Conservation (phyloP, 2,329 filamentous ascomycete species). For the Sporothrix pallida region DNA sequence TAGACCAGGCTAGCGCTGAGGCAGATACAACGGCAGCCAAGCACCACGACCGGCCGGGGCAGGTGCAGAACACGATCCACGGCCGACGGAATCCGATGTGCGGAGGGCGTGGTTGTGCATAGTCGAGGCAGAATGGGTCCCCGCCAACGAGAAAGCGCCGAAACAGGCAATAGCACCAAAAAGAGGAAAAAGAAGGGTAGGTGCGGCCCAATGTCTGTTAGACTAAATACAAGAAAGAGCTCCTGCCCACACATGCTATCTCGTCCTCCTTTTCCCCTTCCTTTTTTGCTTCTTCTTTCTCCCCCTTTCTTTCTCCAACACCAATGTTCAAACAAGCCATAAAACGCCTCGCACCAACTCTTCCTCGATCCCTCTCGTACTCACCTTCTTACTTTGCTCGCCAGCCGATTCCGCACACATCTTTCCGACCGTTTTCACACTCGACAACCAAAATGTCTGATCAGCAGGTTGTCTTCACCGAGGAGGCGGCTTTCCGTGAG, state of each 20-base stretch:
- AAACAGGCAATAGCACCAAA: slow-evolving; percentile 20
- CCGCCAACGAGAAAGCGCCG: slow-evolving; percentile 23
- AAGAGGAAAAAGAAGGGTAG: not conserved
- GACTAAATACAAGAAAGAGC: slow-evolving; percentile 24
- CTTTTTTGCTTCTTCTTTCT: slow-evolving; percentile 1
- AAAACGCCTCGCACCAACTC: slow-evolving; percentile 23
- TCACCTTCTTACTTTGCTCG: not conserved
- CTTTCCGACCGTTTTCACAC: slow-evolving; percentile 18
- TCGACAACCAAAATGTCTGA: slow-evolving; percentile 49
- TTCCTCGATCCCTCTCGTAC: slow-evolving; percentile 27
- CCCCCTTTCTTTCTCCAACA: not conserved
- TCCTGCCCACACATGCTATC: slow-evolving; percentile 1
- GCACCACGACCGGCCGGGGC: not conserved
- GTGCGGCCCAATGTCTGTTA: slow-evolving; percentile 4
- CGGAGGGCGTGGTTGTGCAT: slow-evolving; percentile 23
- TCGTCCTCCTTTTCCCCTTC: not conserved
- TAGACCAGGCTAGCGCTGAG: not conserved
- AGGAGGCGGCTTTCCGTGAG: slow-evolving; percentile 65
- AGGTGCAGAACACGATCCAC: slow-evolving; percentile 1
- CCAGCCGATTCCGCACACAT: not conserved
- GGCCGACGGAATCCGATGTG: slow-evolving; percentile 23
- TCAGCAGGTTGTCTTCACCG: slow-evolving; percentile 58
- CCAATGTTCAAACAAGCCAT: slow-evolving; percentile 33
- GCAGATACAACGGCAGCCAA: not conserved
- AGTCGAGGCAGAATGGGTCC: not conserved